Percentiles rank a stretch among this genome's conserved stretches.
phyloP scores from a whole-genome alignment of 2,329 filamentous ascomycete genomes.

The Venturia aucupariae region DNA sequence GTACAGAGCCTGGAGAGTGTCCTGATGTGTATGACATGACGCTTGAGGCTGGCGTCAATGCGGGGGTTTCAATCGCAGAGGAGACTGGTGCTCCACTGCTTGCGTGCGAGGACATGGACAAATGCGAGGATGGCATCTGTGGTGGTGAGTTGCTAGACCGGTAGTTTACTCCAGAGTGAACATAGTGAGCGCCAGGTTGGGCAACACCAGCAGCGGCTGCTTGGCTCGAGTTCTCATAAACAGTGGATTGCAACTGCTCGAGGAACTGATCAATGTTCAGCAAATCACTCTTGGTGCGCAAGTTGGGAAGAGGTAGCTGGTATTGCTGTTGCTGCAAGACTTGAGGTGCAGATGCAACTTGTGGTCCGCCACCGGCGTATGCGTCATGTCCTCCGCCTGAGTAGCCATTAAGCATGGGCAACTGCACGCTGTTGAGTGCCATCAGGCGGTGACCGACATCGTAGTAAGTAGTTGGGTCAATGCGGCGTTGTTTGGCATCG shows the following conservation, averaged over 20 bases:
- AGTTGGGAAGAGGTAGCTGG: slow-evolving; percentile 78
- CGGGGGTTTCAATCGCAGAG: slow-evolving; percentile 53
- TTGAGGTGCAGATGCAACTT: slow-evolving; percentile 42
- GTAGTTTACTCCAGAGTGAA: slow-evolving; percentile 42
- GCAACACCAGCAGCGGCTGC: slow-evolving; percentile 71
- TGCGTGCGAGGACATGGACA: slow-evolving; percentile 38
- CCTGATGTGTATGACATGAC: slow-evolving; percentile 68
- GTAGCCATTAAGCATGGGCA: slow-evolving; percentile 31
- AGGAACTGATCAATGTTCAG: slow-evolving; percentile 91
- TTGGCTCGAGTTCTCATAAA: slow-evolving; percentile 85
- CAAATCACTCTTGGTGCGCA: slow-evolving; percentile 88
- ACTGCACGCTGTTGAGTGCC: slow-evolving; percentile 61
- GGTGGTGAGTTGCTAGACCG: slow-evolving; percentile 50
- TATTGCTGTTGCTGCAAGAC: slow-evolving; percentile 60
- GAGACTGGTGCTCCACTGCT: slow-evolving; percentile 39
- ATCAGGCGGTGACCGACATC: slow-evolving; percentile 85
- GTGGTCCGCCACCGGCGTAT: slow-evolving; percentile 42
- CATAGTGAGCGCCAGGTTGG: slow-evolving; percentile 61
- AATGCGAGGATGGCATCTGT: slow-evolving; percentile 18
- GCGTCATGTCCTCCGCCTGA: slow-evolving; percentile 41
- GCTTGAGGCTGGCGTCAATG: slow-evolving; percentile 66
- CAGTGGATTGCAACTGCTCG: slow-evolving; percentile 90
- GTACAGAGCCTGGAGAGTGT: slow-evolving; percentile 66
- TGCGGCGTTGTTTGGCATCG: slow-evolving; percentile 80
- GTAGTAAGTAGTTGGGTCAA: slow-evolving; percentile 81